A percentile compares a stretch with the other conserved stretches of the same genome.
Evolutionary conservation across 2,329 filamentous ascomycete genomes (phyloP).

Genomic region (Sporothrix inflata): DNA sequence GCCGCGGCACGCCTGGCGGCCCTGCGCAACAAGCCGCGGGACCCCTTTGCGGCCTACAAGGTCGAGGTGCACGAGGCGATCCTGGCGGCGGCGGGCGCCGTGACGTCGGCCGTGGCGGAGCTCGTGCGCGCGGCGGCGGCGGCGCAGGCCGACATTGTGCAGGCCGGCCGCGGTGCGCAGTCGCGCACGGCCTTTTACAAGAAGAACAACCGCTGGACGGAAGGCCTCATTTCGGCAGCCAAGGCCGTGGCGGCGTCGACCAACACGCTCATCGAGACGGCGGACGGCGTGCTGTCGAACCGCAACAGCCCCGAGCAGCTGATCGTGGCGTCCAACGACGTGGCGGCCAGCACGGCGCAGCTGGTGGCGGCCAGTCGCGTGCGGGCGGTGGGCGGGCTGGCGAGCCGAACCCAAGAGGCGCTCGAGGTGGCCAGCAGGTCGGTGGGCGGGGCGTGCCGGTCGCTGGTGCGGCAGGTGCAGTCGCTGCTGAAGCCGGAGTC

Average conservation of each 20-base stretch:
- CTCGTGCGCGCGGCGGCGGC: slow-evolving; percentile 93
- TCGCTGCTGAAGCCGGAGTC: slow-evolving; percentile 87
- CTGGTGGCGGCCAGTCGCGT: slow-evolving; percentile 93
- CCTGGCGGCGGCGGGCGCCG: slow-evolving; percentile 86
- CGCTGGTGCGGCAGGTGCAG: slow-evolving; percentile 90
- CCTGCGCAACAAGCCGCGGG: slow-evolving; percentile 93
- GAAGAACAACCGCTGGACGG: slow-evolving; percentile 99
- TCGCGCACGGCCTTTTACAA: slow-evolving; percentile 97
- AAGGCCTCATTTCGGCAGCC: slow-evolving; percentile 93
- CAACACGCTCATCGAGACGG: slow-evolving; percentile 96
- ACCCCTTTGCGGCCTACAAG: slow-evolving; percentile 94
- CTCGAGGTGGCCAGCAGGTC: slow-evolving; percentile 91
- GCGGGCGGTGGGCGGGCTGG: slow-evolving; percentile 82
- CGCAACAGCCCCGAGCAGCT: slow-evolving; percentile 95
- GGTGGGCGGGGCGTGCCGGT: slow-evolving; percentile 84
- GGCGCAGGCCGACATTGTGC: slow-evolving; percentile 95
- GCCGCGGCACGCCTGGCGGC: slow-evolving; percentile 87
- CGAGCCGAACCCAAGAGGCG: slow-evolving; percentile 93
- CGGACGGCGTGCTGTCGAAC: slow-evolving; percentile 88
- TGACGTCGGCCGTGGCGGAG: slow-evolving; percentile 90
- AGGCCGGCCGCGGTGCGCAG: slow-evolving; percentile 83
- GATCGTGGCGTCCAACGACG: slow-evolving; percentile 96
- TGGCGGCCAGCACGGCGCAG: slow-evolving; percentile 93
- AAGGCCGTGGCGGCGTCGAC: slow-evolving; percentile 94
- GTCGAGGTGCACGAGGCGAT: slow-evolving; percentile 95